A percentile compares a stretch with the other conserved stretches of the same genome.
phyloP scores from a whole-genome alignment of 495 filamentous ascomycete genomes.

The Saxispiralis lemnorum region DNA sequence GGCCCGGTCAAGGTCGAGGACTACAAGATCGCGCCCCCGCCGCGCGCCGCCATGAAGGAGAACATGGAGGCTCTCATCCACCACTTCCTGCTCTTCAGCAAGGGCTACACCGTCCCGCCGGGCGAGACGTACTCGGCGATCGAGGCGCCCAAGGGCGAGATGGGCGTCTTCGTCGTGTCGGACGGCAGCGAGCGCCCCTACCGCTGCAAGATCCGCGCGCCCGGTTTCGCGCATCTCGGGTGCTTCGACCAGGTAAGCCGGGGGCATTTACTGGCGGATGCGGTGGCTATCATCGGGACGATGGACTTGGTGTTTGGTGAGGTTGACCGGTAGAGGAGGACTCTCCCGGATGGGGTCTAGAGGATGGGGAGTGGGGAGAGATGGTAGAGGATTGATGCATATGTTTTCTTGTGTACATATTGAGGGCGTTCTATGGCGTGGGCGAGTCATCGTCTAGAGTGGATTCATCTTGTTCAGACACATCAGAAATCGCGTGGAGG shows the following conservation, averaged over 20 bases:
- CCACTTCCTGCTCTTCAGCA: conserved; percentile 96
- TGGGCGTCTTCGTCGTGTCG: conserved; percentile 94
- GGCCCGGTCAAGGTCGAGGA: conserved; percentile 91
- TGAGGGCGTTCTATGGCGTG: too few species aligned
- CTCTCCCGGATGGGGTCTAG: too few species aligned
- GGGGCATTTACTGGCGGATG: conserved; percentile 89
- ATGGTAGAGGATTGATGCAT: too few species aligned
- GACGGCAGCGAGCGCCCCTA: conserved; percentile 94
- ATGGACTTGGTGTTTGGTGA: conserved; percentile 20
- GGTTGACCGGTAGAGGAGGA: conserved; percentile 13
- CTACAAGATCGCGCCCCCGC: conserved; percentile 96
- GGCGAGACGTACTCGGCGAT: conserved; percentile 96
- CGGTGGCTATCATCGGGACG: conserved; percentile 36
- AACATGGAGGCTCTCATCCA: conserved; percentile 99
- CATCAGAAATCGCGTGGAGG: too few species aligned
- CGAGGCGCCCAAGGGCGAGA: conserved; percentile 97
- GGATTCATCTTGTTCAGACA: too few species aligned
- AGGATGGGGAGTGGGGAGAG: too few species aligned
- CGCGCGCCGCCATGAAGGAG: conserved; percentile 98
- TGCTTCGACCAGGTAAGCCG: conserved; percentile 84
- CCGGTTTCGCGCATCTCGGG: conserved; percentile 87
- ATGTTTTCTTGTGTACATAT: too few species aligned
- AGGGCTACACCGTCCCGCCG: conserved; percentile 93
- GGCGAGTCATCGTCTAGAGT: too few species aligned
- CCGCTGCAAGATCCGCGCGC: conserved; percentile 91